Base-by-base conservation (phyloP, 2,329 filamentous ascomycete genomes). In the Cladosporium sphaerospermum region DNA sequence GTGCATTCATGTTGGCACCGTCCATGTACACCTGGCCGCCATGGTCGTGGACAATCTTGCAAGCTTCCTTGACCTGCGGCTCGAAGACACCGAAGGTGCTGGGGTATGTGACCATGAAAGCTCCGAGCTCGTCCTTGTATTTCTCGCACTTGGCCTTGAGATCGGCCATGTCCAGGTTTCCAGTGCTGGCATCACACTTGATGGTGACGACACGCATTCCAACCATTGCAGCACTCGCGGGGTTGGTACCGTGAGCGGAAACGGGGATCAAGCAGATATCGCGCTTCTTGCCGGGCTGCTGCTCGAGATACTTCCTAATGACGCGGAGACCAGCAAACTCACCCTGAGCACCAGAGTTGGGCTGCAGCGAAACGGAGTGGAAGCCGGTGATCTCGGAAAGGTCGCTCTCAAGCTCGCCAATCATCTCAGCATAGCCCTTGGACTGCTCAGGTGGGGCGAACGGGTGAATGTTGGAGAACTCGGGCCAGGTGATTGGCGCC, bases 1-100 rank as follows among this genome's bases (percentile, higher is more conserved):
- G 92, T 14, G 92, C 92, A 67, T 96, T 97, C 89, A 96, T 93
- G 75, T 97, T 97, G 60, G 92, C 92, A 45, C 92, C 92, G 68
- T 97, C 92, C 92, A 97, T 96, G 77, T 96, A 97, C 13, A 97
- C 92, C 67, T 95, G 89, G 9, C 92, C 92, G 49, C 92, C 92
- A 66, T 95, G 77, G 59, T 86, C 72, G 73, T 97, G 92, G 14
- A 97, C 89, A 31, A 95, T 76, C 52, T 89, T 76, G 71, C 90
- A 96, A 13, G 85, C 90, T 66, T 87, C 82, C 75, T 90, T 93
- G 69, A 96, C 82, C 59, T 84, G 80, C 2, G 91, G 91, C 76
- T 97, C 92, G 66, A 95, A 97, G 31, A 97, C 89, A 68, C 92
- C 92, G 61, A 87, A 97, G 0, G 92, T 97, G 69, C 87, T 93